Percentiles rank a stretch among this genome's conserved stretches.
These are phyloP conservation scores for Eimeria sp. DNA, from an alignment of 169 alveolate species.

Conservation along the genomic window DNA sequence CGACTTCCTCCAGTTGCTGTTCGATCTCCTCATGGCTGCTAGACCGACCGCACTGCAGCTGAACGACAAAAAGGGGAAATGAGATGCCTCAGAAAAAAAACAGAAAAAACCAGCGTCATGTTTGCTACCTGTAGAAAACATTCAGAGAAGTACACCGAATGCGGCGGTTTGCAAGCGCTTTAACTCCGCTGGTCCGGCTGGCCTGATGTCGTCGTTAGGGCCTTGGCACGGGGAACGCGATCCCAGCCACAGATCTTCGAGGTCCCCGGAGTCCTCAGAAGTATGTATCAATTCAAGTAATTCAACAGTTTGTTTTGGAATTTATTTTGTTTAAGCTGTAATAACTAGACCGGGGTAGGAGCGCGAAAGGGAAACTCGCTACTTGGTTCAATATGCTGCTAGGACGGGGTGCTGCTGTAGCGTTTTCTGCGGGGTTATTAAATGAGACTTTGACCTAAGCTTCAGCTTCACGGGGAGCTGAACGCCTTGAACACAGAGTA, in stretches of 20 bases:
- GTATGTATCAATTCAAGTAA: not conserved
- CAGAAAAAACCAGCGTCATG: not conserved
- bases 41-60: not conserved
- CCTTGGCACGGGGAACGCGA: not conserved
- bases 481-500: too few species aligned
- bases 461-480: not conserved
- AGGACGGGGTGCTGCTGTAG: not conserved
- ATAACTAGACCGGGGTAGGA: not conserved
- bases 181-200: not conserved
- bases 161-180: not conserved
- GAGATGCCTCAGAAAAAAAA: not conserved
- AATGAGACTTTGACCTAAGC: not conserved
- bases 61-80: too few species aligned
- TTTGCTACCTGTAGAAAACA: not conserved
- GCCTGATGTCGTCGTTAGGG: not conserved
- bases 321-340: too few species aligned
- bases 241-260: not conserved
- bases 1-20: not conserved
- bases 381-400: not conserved
- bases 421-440: not conserved
- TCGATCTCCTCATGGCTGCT: not conserved
- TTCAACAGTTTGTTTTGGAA: too few species aligned
- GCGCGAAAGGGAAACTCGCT: not conserved
- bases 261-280: not conserved
- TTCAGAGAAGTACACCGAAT: not conserved